These are phyloP conservation scores for Sporobolomyces phaffii DNA, from an alignment of 768 basidiomycete species.

Conservation along the genomic window DNA sequence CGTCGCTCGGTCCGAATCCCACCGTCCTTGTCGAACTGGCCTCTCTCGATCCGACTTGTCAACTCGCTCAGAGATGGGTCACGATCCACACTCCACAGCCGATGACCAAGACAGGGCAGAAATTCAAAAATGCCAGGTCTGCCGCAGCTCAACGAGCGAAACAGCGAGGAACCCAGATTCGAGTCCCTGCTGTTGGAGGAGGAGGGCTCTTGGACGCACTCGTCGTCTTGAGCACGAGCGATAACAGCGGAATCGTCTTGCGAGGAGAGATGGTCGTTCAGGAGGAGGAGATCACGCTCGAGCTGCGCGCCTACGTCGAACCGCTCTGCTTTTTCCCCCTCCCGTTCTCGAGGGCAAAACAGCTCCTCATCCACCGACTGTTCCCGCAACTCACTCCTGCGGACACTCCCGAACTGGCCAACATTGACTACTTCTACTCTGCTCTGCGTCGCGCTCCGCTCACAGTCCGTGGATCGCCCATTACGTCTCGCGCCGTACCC, in stretches of 20 bases:
- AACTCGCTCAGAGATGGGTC: not conserved
- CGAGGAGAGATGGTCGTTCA: not conserved
- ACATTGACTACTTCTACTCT: slow-evolving; percentile 29
- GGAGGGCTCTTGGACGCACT: slow-evolving; percentile 31
- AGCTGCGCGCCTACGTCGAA: not conserved
- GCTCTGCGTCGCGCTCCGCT: slow-evolving; percentile 18
- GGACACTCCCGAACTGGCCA: not conserved
- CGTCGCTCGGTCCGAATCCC: not conserved
- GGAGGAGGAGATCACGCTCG: slow-evolving; percentile 3
- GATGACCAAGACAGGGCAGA: slow-evolving; percentile 11
- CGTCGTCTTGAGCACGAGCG: not conserved
- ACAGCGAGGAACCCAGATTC: not conserved
- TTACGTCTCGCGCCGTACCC: not conserved
- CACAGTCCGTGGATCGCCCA: not conserved
- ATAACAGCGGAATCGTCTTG: not conserved
- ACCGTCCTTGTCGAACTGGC: slow-evolving; percentile 14
- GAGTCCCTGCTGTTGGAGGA: slow-evolving; percentile 3
- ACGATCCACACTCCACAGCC: not conserved
- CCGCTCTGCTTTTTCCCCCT: not conserved
- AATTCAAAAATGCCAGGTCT: not conserved
- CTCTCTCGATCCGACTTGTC: slow-evolving; percentile 12
- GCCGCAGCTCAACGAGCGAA: not conserved
- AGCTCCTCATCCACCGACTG: slow-evolving; percentile 20
- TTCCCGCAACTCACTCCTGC: not conserved
- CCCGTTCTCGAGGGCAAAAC: slow-evolving; percentile 11